Conservation (phyloP, 371 early-diverging fungal genomes). For the Mortierella sp. region DNA sequence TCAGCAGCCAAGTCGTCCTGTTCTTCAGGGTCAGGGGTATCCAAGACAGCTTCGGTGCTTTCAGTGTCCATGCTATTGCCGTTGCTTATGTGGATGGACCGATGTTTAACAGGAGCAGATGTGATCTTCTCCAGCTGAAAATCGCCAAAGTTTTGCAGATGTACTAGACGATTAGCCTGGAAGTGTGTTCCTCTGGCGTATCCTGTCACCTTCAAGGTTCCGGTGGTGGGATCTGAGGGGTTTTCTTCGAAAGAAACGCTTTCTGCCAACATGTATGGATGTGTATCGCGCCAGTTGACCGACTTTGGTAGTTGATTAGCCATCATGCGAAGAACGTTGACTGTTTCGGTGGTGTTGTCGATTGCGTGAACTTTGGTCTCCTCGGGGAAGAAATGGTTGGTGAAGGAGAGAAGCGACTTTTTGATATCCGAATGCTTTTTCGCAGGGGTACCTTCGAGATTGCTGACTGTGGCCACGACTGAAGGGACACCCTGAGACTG, state of each 20-base stretch:
- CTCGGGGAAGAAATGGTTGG: constrained; percentile 89
- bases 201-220: constrained; percentile 85
- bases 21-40: constrained; percentile 69
- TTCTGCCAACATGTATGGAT: constrained; percentile 85
- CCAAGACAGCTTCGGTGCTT: constrained; percentile 63
- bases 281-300: constrained; percentile 88
- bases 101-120: constrained; percentile 33
- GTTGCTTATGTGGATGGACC: constrained; percentile 23
- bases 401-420: constrained; percentile 85
- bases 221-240: constrained; percentile 57
- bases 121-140: constrained; percentile 84
- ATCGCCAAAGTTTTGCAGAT: constrained; percentile 92
- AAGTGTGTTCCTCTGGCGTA: constrained; percentile 82
- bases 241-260: constrained; percentile 67
- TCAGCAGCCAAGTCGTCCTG: constrained; percentile 86
- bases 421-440: constrained; percentile 81
- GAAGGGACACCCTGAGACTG: constrained; percentile 89
- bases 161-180: constrained; percentile 89
- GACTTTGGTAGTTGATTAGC: constrained; percentile 81
- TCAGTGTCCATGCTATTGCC: constrained; percentile 54
- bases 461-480: constrained; percentile 61
- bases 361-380: constrained; percentile 74
- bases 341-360: constrained; percentile 60
- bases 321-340: constrained; percentile 72
- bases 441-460: constrained; percentile 67